Conservation (phyloP, 1,139 yeast species). For the Meyerozyma elateridarum region DNA sequence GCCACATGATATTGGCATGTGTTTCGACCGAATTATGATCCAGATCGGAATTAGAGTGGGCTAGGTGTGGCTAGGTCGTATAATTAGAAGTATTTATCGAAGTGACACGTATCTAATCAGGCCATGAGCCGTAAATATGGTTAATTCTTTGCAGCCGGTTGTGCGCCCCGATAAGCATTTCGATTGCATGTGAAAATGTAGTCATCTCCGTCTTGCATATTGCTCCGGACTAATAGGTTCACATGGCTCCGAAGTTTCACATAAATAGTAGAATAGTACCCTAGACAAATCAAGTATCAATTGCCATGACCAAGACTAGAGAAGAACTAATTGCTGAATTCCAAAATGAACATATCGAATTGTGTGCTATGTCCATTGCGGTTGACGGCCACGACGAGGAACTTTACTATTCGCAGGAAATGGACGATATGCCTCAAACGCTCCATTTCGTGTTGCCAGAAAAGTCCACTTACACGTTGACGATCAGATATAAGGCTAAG, state of each 20-base stretch:
- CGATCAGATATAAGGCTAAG: conserved; percentile 25
- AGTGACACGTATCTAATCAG: too few species aligned
- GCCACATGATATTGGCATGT: too few species aligned
- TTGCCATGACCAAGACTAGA: conserved; percentile 8
- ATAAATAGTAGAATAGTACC: conserved; percentile 5
- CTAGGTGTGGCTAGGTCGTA: too few species aligned
- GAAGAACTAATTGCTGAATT: conserved; percentile 17
- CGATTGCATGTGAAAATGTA: conserved; percentile 2
- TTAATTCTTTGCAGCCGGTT: too few species aligned
- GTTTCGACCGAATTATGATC: too few species aligned
- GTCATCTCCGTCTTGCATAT: conserved; percentile 2
- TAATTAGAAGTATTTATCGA: too few species aligned
- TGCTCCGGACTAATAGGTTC: background rate
- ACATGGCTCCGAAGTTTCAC: background rate
- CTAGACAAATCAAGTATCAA: background rate
- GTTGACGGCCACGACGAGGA: conserved; percentile 26
- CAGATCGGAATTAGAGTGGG: too few species aligned
- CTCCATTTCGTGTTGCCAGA: conserved; percentile 31
- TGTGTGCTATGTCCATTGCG: conserved; percentile 23
- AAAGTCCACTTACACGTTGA: conserved; percentile 24
- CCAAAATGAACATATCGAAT: conserved; percentile 22
- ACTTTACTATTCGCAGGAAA: conserved; percentile 20
- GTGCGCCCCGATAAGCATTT: too few species aligned
- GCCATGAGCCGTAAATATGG: too few species aligned
- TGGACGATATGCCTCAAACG: conserved; percentile 25